Conservation (phyloP, 495 filamentous ascomycete species). For the Xanthoparmelia taractica region DNA sequence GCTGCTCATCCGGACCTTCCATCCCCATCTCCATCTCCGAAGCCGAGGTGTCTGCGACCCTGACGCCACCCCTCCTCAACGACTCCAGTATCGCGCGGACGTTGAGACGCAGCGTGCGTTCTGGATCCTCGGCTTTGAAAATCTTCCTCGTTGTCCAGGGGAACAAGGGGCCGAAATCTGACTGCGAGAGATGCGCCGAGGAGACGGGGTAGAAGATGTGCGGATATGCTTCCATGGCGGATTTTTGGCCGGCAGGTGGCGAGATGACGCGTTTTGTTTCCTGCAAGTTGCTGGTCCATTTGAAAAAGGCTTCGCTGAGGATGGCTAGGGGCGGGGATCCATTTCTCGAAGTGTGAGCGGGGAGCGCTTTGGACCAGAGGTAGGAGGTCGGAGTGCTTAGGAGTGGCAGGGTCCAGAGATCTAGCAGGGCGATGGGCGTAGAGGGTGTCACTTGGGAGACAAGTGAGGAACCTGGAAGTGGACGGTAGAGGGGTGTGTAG, state of each 20-base stretch:
- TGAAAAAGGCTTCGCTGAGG: constrained; percentile 61
- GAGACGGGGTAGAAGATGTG: constrained; percentile 54
- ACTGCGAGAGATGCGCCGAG: constrained; percentile 65
- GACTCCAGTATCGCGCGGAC: constrained; percentile 54
- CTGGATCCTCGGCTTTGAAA: constrained; percentile 53
- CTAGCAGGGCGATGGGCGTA: constrained; percentile 56
- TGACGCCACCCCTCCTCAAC: constrained; percentile 43
- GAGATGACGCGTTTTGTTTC: constrained; percentile 51
- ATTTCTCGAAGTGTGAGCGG: constrained; percentile 41
- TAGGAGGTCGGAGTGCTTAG: constrained; percentile 44
- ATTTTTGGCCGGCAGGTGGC: constrained; percentile 12
- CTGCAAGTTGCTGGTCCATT: constrained; percentile 59
- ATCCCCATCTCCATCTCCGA: constrained; percentile 37
- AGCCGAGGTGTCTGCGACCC: constrained; percentile 44
- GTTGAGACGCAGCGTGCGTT: constrained; percentile 55
- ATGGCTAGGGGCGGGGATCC: constrained; percentile 52
- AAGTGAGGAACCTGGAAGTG: constrained; percentile 41
- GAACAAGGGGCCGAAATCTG: constrained; percentile 72
- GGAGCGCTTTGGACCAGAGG: constrained; percentile 60
- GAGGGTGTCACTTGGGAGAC: constrained; percentile 53
- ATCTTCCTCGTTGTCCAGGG: constrained; percentile 54
- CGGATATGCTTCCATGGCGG: constrained; percentile 31
- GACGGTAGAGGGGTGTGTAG: constrained; percentile 43
- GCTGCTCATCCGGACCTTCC: neutral
- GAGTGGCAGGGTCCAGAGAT: constrained; percentile 66